Conservation (phyloP, 2,329 filamentous ascomycete species). For the Microdochium paspali region DNA sequence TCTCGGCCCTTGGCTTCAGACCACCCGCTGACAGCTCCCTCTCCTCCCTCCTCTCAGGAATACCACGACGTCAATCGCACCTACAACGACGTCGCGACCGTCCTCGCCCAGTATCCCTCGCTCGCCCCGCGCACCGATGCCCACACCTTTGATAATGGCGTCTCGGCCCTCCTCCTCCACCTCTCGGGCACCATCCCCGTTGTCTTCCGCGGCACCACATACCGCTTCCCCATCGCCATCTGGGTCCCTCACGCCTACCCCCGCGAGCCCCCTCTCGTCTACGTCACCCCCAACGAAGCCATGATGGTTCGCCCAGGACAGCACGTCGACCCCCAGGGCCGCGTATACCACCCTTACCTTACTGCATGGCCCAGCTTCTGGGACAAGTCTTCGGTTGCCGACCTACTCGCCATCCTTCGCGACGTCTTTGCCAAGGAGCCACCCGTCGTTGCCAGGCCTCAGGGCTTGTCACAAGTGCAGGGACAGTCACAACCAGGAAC, state of each 20-base stretch:
- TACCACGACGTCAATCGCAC: conserved; percentile 89
- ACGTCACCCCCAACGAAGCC: conserved; percentile 77
- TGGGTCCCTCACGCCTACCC: conserved; percentile 93
- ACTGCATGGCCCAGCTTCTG: conserved; percentile 82
- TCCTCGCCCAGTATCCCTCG: conserved; percentile 69
- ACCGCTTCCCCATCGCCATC: conserved; percentile 83
- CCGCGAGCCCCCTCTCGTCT: conserved; percentile 72
- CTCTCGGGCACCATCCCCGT: conserved; percentile 87
- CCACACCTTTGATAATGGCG: conserved; percentile 87
- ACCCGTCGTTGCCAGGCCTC: conserved; percentile 66
- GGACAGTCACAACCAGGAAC: conserved; percentile 25
- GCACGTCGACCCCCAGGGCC: conserved; percentile 87
- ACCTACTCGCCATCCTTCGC: conserved; percentile 73
- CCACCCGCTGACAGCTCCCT: conserved; percentile 3
- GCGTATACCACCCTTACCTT: conserved; percentile 92
- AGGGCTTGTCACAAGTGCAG: not conserved
- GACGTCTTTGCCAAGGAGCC: conserved; percentile 93
- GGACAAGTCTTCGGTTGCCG: conserved; percentile 82
- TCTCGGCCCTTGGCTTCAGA: too few relatives aligned
- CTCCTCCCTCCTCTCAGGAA: conserved; percentile 48
- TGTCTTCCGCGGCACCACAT: conserved; percentile 76
- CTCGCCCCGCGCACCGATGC: conserved; percentile 85
- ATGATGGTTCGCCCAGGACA: conserved; percentile 91
- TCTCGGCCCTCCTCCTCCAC: conserved; percentile 76
- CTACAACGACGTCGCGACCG: conserved; percentile 82